Conservation (phyloP, 225 moss, liverwort and hornwort species). For the Rhytidiadelphus loreus region DNA sequence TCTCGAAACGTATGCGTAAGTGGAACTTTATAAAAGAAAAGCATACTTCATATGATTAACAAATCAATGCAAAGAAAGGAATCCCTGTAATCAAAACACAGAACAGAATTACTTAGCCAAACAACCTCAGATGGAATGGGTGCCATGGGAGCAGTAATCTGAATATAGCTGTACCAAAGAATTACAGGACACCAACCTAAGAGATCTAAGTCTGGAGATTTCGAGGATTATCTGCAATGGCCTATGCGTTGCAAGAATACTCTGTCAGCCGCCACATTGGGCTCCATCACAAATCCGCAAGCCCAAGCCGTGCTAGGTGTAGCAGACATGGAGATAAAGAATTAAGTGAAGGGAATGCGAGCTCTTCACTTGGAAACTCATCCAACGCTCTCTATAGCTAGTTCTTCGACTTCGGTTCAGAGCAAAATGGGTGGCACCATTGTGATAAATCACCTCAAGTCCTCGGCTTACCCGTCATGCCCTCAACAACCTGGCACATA, state of each 20-base stretch:
- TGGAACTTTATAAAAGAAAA: background rate
- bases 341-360: background rate
- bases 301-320: background rate
- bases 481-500: slow-evolving; percentile 27
- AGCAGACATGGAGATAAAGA: background rate
- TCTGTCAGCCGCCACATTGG: background rate
- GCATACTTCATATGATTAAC: background rate
- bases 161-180: background rate
- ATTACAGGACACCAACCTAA: background rate
- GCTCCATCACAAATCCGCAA: background rate
- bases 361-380: background rate
- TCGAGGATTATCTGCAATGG: background rate
- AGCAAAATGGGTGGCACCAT: background rate
- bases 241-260: background rate
- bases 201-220: background rate
- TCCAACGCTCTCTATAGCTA: background rate
- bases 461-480: slow-evolving; percentile 22
- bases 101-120: background rate
- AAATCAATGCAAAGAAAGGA: background rate
- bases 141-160: background rate
- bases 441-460: background rate
- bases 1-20: background rate
- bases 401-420: background rate
- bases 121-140: background rate
- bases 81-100: background rate